A percentile compares a stretch with the other conserved stretches of the same genome.
Evolutionary conservation across 2,329 filamentous ascomycete genomes (phyloP).

Genomic region (Fusarium sp.): DNA sequence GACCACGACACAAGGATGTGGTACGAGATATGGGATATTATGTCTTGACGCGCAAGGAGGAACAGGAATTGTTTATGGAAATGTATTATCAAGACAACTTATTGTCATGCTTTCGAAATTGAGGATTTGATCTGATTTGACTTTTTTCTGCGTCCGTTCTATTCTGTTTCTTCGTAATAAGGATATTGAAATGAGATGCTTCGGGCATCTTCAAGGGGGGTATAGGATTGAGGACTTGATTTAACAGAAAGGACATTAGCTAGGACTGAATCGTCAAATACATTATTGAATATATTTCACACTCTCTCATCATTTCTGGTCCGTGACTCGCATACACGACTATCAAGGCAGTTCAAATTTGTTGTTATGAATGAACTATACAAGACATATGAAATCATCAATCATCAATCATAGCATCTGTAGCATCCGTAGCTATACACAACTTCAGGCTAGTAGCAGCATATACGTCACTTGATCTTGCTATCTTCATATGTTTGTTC

Average conservation of each 20-base stretch:
- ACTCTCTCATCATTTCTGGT: neutral
- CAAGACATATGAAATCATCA: neutral
- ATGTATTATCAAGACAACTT: constrained; percentile 45
- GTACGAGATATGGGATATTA: constrained; percentile 38
- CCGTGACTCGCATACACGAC: neutral
- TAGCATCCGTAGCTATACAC: neutral
- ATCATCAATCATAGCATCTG: too few relatives aligned
- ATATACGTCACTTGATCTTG: too few relatives aligned
- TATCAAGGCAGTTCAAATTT: neutral
- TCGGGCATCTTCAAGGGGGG: neutral
- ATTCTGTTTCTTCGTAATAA: neutral
- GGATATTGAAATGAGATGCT: too few relatives aligned
- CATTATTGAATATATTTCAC: neutral
- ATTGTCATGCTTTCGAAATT: constrained; percentile 37
- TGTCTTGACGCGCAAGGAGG: constrained; percentile 34
- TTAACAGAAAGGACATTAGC: neutral
- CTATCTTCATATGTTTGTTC: neutral
- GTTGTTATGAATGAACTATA: neutral
- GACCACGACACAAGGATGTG: constrained; percentile 36
- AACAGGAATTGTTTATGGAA: constrained; percentile 37
- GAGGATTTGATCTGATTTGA: constrained; percentile 30
- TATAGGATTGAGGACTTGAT: neutral
- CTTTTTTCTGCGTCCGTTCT: neutral
- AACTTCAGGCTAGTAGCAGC: neutral
- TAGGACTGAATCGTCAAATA: neutral